These are phyloP conservation scores for Leccinum uliginosum DNA, from an alignment of 768 basidiomycete species.

Conservation along the genomic window DNA sequence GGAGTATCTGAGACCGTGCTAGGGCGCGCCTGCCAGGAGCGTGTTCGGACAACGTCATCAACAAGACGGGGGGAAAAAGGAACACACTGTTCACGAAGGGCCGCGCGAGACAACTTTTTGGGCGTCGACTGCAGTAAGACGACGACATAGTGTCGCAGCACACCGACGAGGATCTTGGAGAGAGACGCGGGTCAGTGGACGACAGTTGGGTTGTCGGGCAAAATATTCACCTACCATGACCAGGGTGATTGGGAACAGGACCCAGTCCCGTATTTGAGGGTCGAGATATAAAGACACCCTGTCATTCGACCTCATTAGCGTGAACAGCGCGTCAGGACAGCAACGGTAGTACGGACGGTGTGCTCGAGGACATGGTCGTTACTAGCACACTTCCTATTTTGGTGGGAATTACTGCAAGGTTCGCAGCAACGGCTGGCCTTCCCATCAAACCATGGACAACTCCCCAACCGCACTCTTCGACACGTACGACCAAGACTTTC, in stretches of 20 bases:
- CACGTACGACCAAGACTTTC: slow-evolving; percentile 90
- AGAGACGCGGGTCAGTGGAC: slow-evolving; percentile 2
- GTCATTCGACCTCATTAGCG: slow-evolving; percentile 9
- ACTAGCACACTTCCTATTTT: slow-evolving; percentile 24
- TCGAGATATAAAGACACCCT: slow-evolving; percentile 72
- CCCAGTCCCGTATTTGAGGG: slow-evolving; percentile 93
- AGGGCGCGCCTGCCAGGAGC: slow-evolving; percentile 54
- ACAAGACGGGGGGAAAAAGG: not conserved
- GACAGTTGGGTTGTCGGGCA: not conserved
- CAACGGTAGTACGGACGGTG: slow-evolving; percentile 19
- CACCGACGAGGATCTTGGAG: slow-evolving; percentile 83
- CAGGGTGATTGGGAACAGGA: slow-evolving; percentile 92
- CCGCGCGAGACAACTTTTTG: slow-evolving; percentile 71
- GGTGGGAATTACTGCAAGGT: slow-evolving; percentile 6
- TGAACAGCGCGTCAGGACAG: slow-evolving; percentile 1
- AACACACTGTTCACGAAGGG: slow-evolving; percentile 89
- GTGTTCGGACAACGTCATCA: not conserved
- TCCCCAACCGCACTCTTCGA: slow-evolving; percentile 85
- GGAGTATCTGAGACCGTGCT: slow-evolving; percentile 78
- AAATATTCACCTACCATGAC: slow-evolving; percentile 81
- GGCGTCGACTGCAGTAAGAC: slow-evolving; percentile 79
- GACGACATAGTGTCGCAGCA: slow-evolving; percentile 90
- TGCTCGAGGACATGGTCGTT: slow-evolving; percentile 35
- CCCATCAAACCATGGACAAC: slow-evolving; percentile 57
- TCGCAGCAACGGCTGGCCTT: slow-evolving; percentile 14